Base-by-base conservation (phyloP, 2,329 filamentous ascomycete species). In the Paecilomyces fulvus region DNA sequence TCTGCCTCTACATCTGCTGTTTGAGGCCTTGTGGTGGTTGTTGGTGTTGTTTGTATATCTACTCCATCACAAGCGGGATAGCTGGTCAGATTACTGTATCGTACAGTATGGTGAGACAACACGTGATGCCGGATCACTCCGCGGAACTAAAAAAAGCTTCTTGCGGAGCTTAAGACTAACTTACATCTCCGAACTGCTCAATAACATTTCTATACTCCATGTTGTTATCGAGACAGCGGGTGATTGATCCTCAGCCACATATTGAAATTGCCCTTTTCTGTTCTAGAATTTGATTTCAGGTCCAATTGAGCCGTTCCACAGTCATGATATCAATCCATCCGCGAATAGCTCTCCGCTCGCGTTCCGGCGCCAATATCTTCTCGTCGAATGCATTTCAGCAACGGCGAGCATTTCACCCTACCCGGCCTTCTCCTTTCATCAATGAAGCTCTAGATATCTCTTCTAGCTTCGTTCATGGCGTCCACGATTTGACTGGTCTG, bases 401-500 rank as follows among this genome's bases (percentile, higher is more conserved):
- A 53, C 60, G 62, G 59, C 78, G 79, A 58, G 63, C 73, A 53
- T 83, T 83, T 66, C 80, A 82, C 63, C 75, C 77, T 20, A 76
- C 80, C 30, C 70, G 73, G 49, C 71, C 67, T 48, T 63, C 69
- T 11, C 71, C 70, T 49, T 69, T 76, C 56, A 61, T 80, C 59
- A 74, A 77, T 58, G 67, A 74, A 55, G 63, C 75, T 46, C 62
- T 81, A 50, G 67, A 71, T 49, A 63, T 72, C 30, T 75, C 79
- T 2, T 76, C 80, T 60, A 67, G 69, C 52, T 64, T 79, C 57
- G 71, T 83, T 54, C 70, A 78, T 55, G 62, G 71, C 25, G 62
- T 90, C 71, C 80, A 84, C 64, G 66, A 66, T 21, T 10, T 73
- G 46, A 76, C 73, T 14, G 71, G 74, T 49, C 70, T 84, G 2